Conservation (phyloP, 805 yeast species). For the Candida odintsovae region DNA sequence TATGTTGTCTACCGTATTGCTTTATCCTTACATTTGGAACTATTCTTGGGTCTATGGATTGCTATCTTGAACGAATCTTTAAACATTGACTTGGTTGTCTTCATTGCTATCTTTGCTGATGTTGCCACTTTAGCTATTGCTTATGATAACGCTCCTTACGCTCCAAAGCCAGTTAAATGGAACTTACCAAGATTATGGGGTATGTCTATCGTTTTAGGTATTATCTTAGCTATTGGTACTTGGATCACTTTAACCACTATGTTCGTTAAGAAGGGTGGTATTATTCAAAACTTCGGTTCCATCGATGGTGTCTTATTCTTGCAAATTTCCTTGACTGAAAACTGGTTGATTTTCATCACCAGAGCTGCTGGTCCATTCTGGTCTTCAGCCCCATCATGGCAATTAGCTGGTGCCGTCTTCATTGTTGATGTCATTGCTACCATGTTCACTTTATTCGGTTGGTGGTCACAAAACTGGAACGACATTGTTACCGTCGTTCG, state of each 20-base stretch:
- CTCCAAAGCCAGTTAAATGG: conserved; percentile 93
- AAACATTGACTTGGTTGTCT: conserved; percentile 87
- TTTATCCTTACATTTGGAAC: conserved; percentile 87
- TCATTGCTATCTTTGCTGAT: conserved; percentile 96
- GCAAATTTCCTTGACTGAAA: conserved; percentile 91
- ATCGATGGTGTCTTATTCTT: conserved; percentile 90
- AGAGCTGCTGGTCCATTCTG: conserved; percentile 98
- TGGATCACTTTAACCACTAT: conserved; percentile 94
- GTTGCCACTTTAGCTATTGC: conserved; percentile 97
- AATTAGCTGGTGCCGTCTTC: conserved; percentile 89
- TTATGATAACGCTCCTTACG: conserved; percentile 94
- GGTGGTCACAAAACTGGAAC: conserved; percentile 98
- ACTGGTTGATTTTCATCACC: conserved; percentile 95
- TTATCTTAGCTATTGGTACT: conserved; percentile 82
- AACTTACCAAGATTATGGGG: conserved; percentile 96
- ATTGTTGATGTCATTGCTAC: conserved; percentile 89
- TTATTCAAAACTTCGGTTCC: conserved; percentile 93
- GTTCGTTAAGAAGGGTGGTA: conserved; percentile 89
- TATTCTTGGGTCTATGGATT: conserved; percentile 95
- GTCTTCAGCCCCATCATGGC: conserved; percentile 96
- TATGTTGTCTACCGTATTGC: conserved; percentile 98
- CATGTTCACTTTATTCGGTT: conserved; percentile 88
- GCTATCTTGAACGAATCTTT: conserved; percentile 84
- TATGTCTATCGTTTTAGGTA: conserved; percentile 85
- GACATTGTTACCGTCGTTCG: conserved; percentile 93